phyloP scores from a whole-genome alignment of 2,329 filamentous ascomycete species.

The Colletotrichum eleusines region DNA sequence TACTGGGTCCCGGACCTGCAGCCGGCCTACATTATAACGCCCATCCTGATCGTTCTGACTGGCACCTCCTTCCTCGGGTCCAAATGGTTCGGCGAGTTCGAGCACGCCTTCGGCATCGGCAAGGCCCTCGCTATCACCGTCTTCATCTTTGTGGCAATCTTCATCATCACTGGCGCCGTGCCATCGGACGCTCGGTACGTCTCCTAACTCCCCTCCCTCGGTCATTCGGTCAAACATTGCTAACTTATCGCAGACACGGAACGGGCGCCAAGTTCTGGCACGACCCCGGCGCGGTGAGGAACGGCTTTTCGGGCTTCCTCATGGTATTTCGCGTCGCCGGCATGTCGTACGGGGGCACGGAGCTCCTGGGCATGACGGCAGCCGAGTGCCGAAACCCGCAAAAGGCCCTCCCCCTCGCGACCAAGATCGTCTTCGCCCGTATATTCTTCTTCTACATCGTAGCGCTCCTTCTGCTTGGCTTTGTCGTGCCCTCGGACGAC shows the following conservation, averaged over 20 bases:
- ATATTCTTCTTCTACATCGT: constrained; percentile 68
- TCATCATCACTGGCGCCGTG: constrained; percentile 63
- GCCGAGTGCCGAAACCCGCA: constrained; percentile 58
- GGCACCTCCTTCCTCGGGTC: constrained; percentile 61
- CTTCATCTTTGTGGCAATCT: constrained; percentile 68
- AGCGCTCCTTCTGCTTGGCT: constrained; percentile 63
- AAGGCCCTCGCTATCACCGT: constrained; percentile 65
- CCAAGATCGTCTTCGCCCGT: constrained; percentile 80
- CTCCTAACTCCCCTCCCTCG: constrained; percentile 54
- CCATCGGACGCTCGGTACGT: constrained; percentile 55
- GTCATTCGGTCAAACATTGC: not conserved
- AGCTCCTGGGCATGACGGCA: constrained; percentile 59
- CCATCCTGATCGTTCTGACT: constrained; percentile 54
- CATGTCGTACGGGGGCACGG: constrained; percentile 59
- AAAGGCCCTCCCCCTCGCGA: constrained; percentile 81
- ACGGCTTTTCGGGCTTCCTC: constrained; percentile 57
- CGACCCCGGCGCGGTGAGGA: constrained; percentile 57
- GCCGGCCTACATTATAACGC: constrained; percentile 51
- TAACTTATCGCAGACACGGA: constrained; percentile 31
- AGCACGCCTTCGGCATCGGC: constrained; percentile 64
- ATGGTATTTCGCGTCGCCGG: constrained; percentile 59
- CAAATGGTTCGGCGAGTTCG: constrained; percentile 59
- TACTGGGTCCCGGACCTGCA: constrained; percentile 48
- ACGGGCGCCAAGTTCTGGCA: constrained; percentile 61
- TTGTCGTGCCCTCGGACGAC: constrained; percentile 62